Evolutionary conservation across 495 filamentous ascomycete species (phyloP).

Genomic region (Antarctomyces pellizariae): DNA sequence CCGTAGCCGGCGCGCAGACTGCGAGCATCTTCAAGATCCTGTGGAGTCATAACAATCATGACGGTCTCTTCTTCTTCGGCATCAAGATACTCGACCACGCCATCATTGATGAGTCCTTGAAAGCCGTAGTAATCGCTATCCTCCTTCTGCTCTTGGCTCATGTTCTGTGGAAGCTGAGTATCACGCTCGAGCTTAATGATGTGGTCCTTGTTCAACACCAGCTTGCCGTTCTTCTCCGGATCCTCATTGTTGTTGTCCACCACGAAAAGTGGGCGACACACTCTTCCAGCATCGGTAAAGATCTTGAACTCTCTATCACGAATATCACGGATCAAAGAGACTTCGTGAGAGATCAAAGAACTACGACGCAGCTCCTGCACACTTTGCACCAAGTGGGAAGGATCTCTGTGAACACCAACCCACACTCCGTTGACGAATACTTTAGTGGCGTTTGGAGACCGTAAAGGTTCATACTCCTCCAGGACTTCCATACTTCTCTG

Average conservation of each 20-base stretch:
- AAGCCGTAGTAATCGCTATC: slow-evolving; percentile 57
- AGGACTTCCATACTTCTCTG: slow-evolving; percentile 84
- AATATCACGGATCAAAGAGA: slow-evolving; percentile 84
- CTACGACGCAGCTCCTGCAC: slow-evolving; percentile 51
- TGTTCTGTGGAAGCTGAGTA: slow-evolving; percentile 23
- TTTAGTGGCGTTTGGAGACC: slow-evolving; percentile 83
- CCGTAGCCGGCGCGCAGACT: slow-evolving; percentile 42
- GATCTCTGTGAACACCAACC: slow-evolving; percentile 77
- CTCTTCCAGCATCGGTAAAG: slow-evolving; percentile 87
- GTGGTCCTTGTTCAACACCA: slow-evolving; percentile 68
- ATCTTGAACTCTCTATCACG: slow-evolving; percentile 96
- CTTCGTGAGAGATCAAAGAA: slow-evolving; percentile 61
- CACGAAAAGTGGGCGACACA: slow-evolving; percentile 80
- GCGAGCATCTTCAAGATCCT: slow-evolving; percentile 58
- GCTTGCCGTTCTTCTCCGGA: slow-evolving; percentile 43
- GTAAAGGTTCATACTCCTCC: slow-evolving; percentile 81
- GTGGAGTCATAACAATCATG: slow-evolving; percentile 98
- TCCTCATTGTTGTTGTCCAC: slow-evolving; percentile 54
- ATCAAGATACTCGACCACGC: slow-evolving; percentile 84
- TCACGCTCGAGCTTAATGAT: slow-evolving; percentile 44
- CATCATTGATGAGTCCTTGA: slow-evolving; percentile 55
- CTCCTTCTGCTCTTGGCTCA: slow-evolving; percentile 27
- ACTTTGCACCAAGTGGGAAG: slow-evolving; percentile 52
- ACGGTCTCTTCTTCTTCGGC: slow-evolving; percentile 95
- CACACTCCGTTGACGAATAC: slow-evolving; percentile 95